A percentile compares a stretch with the other conserved stretches of the same genome.
Evolutionary conservation across 805 yeast species (phyloP).

Genomic region (Ogataea saltuana): DNA sequence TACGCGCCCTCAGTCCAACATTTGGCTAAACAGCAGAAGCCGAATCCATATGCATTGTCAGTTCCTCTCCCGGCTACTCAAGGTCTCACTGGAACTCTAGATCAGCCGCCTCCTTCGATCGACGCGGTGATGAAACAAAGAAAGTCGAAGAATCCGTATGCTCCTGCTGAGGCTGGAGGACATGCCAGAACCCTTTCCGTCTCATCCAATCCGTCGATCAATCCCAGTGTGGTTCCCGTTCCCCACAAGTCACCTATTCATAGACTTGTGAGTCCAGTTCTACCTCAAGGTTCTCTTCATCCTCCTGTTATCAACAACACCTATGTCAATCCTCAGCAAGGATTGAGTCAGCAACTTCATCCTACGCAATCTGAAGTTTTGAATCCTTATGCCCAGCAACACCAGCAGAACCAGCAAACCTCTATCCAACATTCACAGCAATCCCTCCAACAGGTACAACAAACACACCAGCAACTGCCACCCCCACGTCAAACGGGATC

Average conservation of each 20-base stretch:
- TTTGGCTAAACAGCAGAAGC: conserved; percentile 14
- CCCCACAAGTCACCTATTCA: conserved; percentile 28
- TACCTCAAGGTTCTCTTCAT: not conserved
- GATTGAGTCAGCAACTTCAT: conserved; percentile 2
- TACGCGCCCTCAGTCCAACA: conserved; percentile 17
- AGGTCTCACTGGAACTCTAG: not conserved
- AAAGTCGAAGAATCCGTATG: conserved; percentile 33
- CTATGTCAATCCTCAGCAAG: conserved; percentile 1
- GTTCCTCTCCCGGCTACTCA: not conserved
- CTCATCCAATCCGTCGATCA: conserved; percentile 24
- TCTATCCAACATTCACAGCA: conserved; percentile 8
- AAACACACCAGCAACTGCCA: conserved; percentile 1
- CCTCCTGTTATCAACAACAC: conserved; percentile 2
- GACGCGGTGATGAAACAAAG: conserved; percentile 3
- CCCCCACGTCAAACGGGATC: conserved; percentile 4
- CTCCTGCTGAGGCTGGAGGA: conserved; percentile 35
- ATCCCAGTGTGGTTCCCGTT: conserved; percentile 34
- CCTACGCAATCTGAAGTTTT: conserved; percentile 1
- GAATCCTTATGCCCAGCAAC: no score
- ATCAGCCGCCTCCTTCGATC: conserved; percentile 1
- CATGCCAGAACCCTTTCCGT: conserved; percentile 31
- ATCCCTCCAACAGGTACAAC: conserved; percentile 1
- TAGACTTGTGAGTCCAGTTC: conserved; percentile 17
- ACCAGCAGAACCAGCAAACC: no score
- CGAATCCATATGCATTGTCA: conserved; percentile 36